Evolutionary conservation across 1,284 basidiomycete genomes (phyloP), one percentile per base, ranked within the genome.

Genomic region (Retiboletus flavoniger): DNA sequence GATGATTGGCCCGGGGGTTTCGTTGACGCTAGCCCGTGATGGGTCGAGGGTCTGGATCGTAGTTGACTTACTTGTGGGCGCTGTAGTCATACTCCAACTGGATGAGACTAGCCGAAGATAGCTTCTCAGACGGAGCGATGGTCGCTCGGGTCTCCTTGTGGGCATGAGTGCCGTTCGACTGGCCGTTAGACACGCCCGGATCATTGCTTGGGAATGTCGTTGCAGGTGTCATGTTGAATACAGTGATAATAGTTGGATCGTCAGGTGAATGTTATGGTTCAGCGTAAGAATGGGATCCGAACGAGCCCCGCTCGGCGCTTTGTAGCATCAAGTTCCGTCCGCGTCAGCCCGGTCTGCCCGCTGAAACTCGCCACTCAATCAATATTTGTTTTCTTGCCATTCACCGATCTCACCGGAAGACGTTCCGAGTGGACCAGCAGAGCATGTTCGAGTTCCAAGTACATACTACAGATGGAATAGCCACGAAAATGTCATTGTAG

Each of bases 1-100:
- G 41, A 36, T 65, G 50, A 62, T 62, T 62, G 59, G 53, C 40
- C 43, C 38, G 21, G 3, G 9, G 4, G 26, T 11, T 36, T 16
- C 46, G 40, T 51, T 4, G 47, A 39, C 13, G 4, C 2, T n/a
- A 52, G 45, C 46, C 42, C 42, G 56, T 28, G 29, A 39, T 35
- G 40, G 46, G 13, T 4, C 17, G 40, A 13, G 14, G 13, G 10
- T 11, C 34, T 41, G 50, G 48, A 42, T 28, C 32, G 57, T 54
- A 32, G 45, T 54, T 51, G 47, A 82, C 88, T 82, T 72, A 94
- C 91, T 94, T 94, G 79, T 94, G 92, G 52, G 92, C 92, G 35
- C 88, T 87, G 67, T 87, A 82, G 67, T 91, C 80, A 66, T 90
- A 82, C 74, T 98, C 95, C 63, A 95, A 79, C 46, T 79, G 74